These are phyloP conservation scores for Sorghum bicolor DNA, from an alignment of 176 grass and related monocot species.

Conservation along the genomic window DNA sequence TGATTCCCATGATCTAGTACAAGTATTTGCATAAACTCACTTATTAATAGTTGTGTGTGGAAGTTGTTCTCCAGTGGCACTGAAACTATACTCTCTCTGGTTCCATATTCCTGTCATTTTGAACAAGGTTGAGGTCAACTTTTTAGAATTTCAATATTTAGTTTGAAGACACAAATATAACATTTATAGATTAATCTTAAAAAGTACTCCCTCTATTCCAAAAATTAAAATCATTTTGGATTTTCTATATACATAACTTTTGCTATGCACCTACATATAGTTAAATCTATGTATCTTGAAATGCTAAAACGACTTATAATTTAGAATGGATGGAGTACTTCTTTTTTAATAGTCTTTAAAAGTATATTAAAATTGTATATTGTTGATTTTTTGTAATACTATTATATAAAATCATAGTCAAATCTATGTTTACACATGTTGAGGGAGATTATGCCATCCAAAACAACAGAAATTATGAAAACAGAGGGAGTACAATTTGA, in stretches of 20 bases:
- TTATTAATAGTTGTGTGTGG: neutral
- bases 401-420: neutral
- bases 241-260: neutral
- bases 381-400: neutral
- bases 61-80: neutral
- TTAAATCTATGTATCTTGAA: neutral
- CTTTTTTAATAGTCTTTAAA: neutral
- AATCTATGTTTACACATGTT: neutral
- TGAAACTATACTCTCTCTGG: neutral
- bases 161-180: neutral
- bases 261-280: neutral
- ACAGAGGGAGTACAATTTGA: neutral
- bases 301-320: neutral
- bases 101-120: neutral
- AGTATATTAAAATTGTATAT: neutral
- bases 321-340: neutral
- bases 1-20: neutral
- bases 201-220: neutral
- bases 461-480: neutral
- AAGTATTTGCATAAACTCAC: neutral
- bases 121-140: neutral
- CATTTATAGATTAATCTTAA: neutral
- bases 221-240: neutral
- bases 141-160: neutral
- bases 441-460: neutral